These are phyloP conservation scores for Arabidopsis lyrata DNA, from an alignment of 441 rosid species.

Conservation along the genomic window DNA sequence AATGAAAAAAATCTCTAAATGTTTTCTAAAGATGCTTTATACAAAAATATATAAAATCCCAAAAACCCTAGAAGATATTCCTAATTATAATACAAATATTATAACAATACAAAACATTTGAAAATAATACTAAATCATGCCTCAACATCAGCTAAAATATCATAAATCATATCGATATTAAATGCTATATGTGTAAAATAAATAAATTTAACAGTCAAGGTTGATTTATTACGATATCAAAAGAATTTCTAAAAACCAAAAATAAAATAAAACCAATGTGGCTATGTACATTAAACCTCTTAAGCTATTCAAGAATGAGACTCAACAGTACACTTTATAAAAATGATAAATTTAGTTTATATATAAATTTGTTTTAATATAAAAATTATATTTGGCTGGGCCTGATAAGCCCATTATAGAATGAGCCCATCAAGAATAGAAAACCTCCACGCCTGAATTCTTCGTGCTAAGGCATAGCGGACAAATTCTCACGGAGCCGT, in stretches of 20 bases:
- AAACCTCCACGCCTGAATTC: too few relatives aligned
- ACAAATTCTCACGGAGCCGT: too few relatives aligned
- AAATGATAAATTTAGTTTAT: constrained; percentile 14
- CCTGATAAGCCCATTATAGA: too few relatives aligned
- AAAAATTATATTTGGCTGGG: too few relatives aligned
- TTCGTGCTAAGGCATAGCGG: too few relatives aligned
- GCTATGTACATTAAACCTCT: constrained; percentile 18
- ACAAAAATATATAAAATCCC: background rate
- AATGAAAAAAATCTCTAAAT: background rate
- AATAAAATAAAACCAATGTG: background rate
- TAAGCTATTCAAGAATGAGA: background rate
- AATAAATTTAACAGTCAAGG: constrained; percentile 3
- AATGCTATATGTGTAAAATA: background rate
- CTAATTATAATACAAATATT: too few relatives aligned
- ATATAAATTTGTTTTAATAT: too few relatives aligned
- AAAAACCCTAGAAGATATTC: background rate
- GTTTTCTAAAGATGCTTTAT: background rate
- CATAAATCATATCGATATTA: background rate
- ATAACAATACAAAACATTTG: background rate
- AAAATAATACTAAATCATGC: background rate
- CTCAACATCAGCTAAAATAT: background rate
- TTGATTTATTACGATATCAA: background rate
- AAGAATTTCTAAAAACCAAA: background rate
- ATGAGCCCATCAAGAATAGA: too few relatives aligned
- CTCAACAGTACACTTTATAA: background rate